Evolutionary conservation across 1,284 basidiomycete genomes (phyloP).

Genomic region (Sanguinoderma infundibulare): DNA sequence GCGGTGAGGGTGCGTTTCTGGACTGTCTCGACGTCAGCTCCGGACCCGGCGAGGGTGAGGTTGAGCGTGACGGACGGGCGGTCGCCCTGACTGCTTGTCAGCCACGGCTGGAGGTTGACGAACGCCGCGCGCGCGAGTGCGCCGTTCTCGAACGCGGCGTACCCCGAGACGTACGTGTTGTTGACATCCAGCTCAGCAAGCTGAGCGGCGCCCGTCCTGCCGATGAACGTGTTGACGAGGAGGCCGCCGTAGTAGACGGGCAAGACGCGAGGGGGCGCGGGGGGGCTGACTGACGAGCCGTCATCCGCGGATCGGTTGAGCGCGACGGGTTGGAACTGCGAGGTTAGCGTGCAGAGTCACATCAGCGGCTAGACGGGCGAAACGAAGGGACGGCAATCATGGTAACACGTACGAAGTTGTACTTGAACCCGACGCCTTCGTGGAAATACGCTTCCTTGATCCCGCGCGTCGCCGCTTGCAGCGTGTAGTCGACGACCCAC

Average conservation of each 20-base stretch:
- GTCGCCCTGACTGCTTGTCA: conserved; percentile 39
- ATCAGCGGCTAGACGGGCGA: not conserved
- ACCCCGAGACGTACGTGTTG: conserved; percentile 58
- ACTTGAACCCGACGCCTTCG: not conserved
- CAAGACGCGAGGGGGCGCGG: conserved; percentile 58
- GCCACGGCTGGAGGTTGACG: conserved; percentile 60
- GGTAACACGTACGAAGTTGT: not conserved
- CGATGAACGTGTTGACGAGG: conserved; percentile 48
- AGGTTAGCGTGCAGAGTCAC: not conserved
- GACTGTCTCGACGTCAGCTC: conserved; percentile 35
- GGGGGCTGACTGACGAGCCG: conserved; percentile 48
- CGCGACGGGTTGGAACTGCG: conserved; percentile 61
- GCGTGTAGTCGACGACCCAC: conserved; percentile 69
- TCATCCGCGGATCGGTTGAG: conserved; percentile 57
- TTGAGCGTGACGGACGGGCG: conserved; percentile 49
- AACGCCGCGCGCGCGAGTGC: conserved; percentile 54
- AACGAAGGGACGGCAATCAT: not conserved
- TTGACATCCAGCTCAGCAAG: conserved; percentile 57
- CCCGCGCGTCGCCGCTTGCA: conserved; percentile 48
- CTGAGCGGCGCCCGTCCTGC: conserved; percentile 42
- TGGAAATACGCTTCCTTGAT: conserved; percentile 40
- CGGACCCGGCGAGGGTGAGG: conserved; percentile 39
- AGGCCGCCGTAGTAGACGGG: conserved; percentile 67
- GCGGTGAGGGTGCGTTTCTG: conserved; percentile 44
- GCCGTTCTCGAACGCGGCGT: conserved; percentile 60